Percentiles rank a stretch among this genome's conserved stretches.
These are phyloP conservation scores for Eragrostis curvula DNA, from an alignment of 176 grass and related monocot species.

Conservation along the genomic window DNA sequence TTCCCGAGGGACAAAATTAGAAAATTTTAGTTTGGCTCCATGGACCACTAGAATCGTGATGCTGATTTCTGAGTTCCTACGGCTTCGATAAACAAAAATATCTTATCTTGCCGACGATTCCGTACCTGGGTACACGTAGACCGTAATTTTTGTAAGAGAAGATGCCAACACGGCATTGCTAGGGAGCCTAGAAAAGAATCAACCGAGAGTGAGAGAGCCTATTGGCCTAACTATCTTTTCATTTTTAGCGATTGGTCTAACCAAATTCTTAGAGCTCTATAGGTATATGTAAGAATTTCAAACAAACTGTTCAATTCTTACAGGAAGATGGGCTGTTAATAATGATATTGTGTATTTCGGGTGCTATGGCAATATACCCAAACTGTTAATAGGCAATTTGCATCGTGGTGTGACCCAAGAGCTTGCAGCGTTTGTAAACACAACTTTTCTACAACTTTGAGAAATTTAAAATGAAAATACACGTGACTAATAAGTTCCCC, in stretches of 20 bases:
- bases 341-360: not conserved
- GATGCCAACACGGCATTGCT: slow-evolving; percentile 18
- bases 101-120: not conserved
- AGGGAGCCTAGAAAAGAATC: not conserved
- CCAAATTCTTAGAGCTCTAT: not conserved
- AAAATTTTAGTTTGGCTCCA: not conserved
- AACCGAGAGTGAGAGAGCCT: not conserved
- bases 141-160: not conserved
- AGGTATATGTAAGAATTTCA: too few relatives aligned
- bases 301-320: not conserved
- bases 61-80: not conserved
- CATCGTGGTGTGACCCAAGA: not conserved
- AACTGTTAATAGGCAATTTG: not conserved
- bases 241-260: not conserved
- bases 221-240: not conserved
- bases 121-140: not conserved
- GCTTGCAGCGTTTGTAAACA: not conserved
- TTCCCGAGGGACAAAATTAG: too few relatives aligned
- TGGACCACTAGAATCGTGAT: not conserved
- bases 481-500: not conserved
- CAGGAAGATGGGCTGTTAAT: not conserved
- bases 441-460: not conserved
- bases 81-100: not conserved
- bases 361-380: not conserved
- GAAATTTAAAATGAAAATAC: not conserved